Evolutionary conservation across 805 yeast species (phyloP).

Genomic region (Ogataea pilisensis): DNA sequence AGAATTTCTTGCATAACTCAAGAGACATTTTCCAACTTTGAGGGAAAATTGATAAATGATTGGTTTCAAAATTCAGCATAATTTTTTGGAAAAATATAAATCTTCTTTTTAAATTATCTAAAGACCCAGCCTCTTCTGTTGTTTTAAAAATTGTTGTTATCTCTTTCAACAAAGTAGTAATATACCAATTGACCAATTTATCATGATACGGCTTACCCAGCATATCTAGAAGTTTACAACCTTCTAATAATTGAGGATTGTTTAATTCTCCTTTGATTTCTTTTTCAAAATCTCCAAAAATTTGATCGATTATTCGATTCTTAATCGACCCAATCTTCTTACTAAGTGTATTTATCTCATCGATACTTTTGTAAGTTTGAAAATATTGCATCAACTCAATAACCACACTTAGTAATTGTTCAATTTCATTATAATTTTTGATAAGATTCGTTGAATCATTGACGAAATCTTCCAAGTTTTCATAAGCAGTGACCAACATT

Average conservation of each 20-base stretch:
- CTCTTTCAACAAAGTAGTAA: constrained; percentile 65
- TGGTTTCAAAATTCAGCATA: constrained; percentile 50
- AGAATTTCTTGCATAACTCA: constrained; percentile 57
- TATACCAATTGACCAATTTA: constrained; percentile 69
- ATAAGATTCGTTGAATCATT: constrained; percentile 26
- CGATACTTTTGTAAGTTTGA: constrained; percentile 76
- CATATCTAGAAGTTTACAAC: constrained; percentile 67
- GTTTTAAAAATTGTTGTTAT: constrained; percentile 69
- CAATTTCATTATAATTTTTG: constrained; percentile 48
- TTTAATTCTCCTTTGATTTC: constrained; percentile 36
- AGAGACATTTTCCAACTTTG: constrained; percentile 65
- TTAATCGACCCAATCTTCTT: constrained; percentile 57
- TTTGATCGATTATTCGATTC: constrained; percentile 58
- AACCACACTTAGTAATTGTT: constrained; percentile 63
- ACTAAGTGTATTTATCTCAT: constrained; percentile 67
- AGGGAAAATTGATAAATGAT: constrained; percentile 57
- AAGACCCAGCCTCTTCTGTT: constrained; percentile 89
- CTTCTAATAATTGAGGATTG: constrained; percentile 44
- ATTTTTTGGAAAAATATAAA: constrained; percentile 77
- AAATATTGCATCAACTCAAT: constrained; percentile 68
- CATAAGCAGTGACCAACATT: constrained; percentile 75
- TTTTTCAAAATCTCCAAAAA: constrained; percentile 68
- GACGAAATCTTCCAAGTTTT: constrained; percentile 47
- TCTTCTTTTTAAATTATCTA: constrained; percentile 81
- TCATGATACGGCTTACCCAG: constrained; percentile 54